These are phyloP conservation scores for Fusarium tanahbumbuense DNA, from an alignment of 2,329 filamentous ascomycete genomes.

Conservation along the genomic window DNA sequence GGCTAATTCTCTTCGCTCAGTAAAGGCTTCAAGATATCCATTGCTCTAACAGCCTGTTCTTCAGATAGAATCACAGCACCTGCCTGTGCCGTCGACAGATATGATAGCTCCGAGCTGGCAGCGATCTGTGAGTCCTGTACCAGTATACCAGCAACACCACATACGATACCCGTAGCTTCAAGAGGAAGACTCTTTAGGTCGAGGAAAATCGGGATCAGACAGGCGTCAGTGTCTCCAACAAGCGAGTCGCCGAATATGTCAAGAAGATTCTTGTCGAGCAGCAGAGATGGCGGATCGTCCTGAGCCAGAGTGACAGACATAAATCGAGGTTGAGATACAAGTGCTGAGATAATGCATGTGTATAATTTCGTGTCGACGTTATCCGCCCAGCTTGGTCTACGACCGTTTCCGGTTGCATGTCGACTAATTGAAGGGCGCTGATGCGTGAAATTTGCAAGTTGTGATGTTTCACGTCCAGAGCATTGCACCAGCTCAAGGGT, in stretches of 20 bases:
- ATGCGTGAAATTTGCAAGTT: conserved; percentile 54
- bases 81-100: conserved; percentile 87
- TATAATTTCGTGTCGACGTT: conserved; percentile 73
- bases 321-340: conserved; percentile 73
- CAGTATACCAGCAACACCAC: conserved; percentile 86
- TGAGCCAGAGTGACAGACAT: conserved; percentile 79
- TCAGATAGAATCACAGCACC: conserved; percentile 88
- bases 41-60: conserved; percentile 77
- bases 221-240: conserved; percentile 78
- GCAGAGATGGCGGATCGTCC: conserved; percentile 77
- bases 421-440: conserved; percentile 53
- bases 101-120: conserved; percentile 81
- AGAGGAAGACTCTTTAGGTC: conserved; percentile 84
- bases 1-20: conserved; percentile 53
- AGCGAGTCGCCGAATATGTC: conserved; percentile 77
- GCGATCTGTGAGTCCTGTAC: conserved; percentile 74
- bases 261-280: conserved; percentile 76
- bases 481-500: conserved; percentile 82
- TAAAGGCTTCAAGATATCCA: conserved; percentile 73
- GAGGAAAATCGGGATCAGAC: conserved; percentile 86
- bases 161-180: conserved; percentile 94
- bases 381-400: conserved; percentile 64
- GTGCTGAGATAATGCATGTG: conserved; percentile 69
- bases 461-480: conserved; percentile 70
- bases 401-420: conserved; percentile 52